Percentiles rank a stretch among this genome's conserved stretches.
These are phyloP conservation scores for Fusarium beomiforme DNA, from an alignment of 2,329 filamentous ascomycete genomes.

Conservation along the genomic window DNA sequence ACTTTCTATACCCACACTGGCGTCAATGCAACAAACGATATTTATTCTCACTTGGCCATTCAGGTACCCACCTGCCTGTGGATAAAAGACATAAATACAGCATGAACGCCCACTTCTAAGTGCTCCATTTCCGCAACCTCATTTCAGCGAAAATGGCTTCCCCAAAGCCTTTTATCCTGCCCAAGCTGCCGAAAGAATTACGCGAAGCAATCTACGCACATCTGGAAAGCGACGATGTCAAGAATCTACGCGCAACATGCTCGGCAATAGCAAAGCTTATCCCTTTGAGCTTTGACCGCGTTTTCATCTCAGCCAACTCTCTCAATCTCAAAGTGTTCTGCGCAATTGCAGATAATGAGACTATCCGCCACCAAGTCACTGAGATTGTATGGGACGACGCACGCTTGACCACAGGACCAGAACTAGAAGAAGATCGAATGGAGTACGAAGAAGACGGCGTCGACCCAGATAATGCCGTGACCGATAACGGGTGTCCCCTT, in stretches of 20 bases:
- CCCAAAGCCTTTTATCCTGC: neutral
- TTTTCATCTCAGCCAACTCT: neutral
- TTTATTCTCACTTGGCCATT: too few relatives aligned
- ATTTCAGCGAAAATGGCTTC: neutral
- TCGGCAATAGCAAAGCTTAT: neutral
- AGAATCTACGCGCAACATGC: neutral
- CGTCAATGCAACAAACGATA: too few relatives aligned
- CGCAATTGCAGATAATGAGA: neutral
- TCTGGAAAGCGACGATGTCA: neutral
- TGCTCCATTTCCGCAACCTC: neutral
- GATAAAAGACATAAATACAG: too few relatives aligned
- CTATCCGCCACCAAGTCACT: neutral
- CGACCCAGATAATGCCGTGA: neutral
- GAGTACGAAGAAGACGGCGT: neutral
- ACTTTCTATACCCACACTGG: too few relatives aligned
- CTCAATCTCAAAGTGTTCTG: neutral
- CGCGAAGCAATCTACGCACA: neutral
- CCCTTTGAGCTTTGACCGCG: neutral
- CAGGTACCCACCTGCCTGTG: too few relatives aligned
- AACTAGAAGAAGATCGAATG: neutral
- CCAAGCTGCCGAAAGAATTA: neutral
- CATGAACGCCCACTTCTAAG: neutral
- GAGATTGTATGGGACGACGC: slow-evolving; percentile 3
- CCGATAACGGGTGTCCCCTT: neutral
- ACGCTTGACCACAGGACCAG: neutral